These are phyloP conservation scores for Arthrinium phaeospermum DNA, from an alignment of 2,329 filamentous ascomycete genomes.

Conservation along the genomic window DNA sequence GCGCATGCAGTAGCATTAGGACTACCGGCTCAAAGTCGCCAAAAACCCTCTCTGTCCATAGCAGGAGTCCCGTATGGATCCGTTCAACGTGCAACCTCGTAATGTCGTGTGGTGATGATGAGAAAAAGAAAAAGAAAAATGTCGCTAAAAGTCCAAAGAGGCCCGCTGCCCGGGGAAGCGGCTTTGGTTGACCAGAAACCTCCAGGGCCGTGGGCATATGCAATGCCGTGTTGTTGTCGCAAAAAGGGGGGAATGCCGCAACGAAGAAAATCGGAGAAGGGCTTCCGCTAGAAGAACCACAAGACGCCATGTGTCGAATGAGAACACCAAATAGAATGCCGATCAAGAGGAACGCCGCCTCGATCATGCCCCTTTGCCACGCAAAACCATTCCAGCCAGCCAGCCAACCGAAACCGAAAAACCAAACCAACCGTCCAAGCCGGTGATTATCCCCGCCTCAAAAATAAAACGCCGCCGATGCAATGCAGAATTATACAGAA, in stretches of 20 bases:
- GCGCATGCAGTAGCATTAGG: slow-evolving; percentile 29
- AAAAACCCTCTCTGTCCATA: slow-evolving; percentile 25
- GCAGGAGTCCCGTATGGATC: slow-evolving; percentile 22
- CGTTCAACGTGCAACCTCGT: slow-evolving; percentile 29
- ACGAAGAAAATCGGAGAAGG: slow-evolving; percentile 18
- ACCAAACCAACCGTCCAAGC: slow-evolving; percentile 29
- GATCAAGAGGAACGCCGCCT: slow-evolving; percentile 36
- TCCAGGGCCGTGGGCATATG: slow-evolving; percentile 33
- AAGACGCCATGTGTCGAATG: slow-evolving; percentile 33
- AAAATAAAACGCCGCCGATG: slow-evolving; percentile 59
- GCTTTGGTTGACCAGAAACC: slow-evolving; percentile 25
- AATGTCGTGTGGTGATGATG: slow-evolving; percentile 31
- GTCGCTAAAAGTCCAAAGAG: slow-evolving; percentile 29
- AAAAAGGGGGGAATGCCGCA: slow-evolving; percentile 26
- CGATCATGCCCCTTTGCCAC: slow-evolving; percentile 32
- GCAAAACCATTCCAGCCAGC: slow-evolving; percentile 34
- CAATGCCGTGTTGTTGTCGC: slow-evolving; percentile 31
- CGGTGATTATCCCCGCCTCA: slow-evolving; percentile 27
- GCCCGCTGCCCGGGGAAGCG: slow-evolving; percentile 31
- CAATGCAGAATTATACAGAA: slow-evolving; percentile 69
- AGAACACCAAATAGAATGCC: slow-evolving; percentile 31
- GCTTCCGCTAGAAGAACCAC: slow-evolving; percentile 22
- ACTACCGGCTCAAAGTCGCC: slow-evolving; percentile 34
- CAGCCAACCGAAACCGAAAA: slow-evolving; percentile 30
- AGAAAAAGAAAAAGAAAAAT: slow-evolving; percentile 29